These are phyloP conservation scores for Scheffersomyces illinoinensis DNA, from an alignment of 1,139 yeast species.

Conservation along the genomic window DNA sequence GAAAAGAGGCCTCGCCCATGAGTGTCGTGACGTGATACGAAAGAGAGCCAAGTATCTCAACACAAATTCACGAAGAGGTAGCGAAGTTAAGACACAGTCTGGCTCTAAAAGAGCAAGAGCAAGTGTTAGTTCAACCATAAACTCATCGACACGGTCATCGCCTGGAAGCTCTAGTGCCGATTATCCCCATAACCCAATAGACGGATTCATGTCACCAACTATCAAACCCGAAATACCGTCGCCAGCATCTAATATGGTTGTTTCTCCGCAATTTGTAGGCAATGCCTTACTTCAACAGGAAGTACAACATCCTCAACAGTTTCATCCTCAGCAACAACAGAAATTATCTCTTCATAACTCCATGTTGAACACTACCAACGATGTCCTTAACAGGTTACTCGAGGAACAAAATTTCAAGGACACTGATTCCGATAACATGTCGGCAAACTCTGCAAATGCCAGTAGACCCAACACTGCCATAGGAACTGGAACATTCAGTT, in stretches of 20 bases:
- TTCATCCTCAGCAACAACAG: neutral
- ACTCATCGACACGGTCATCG: neutral
- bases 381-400: slow-evolving; percentile 33
- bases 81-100: slow-evolving; percentile 1
- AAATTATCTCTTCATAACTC: slow-evolving; percentile 8
- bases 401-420: slow-evolving; percentile 15
- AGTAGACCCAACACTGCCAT: slow-evolving; percentile 7
- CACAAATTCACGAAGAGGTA: slow-evolving; percentile 6
- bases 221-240: neutral
- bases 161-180: neutral
- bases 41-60: slow-evolving; percentile 51
- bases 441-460: slow-evolving; percentile 18
- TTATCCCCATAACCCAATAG: neutral
- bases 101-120: slow-evolving; percentile 1
- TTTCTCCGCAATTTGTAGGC: neutral
- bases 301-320: neutral
- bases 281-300: neutral
- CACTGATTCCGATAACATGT: slow-evolving; percentile 19
- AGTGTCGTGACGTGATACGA: slow-evolving; percentile 61
- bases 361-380: slow-evolving; percentile 41
- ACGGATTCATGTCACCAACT: neutral
- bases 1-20: slow-evolving; percentile 55
- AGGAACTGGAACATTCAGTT: slow-evolving; percentile 24
- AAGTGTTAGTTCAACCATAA: neutral
- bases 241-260: neutral